phyloP scores from a whole-genome alignment of 345 rosid genomes.

The Brassica rapa region DNA sequence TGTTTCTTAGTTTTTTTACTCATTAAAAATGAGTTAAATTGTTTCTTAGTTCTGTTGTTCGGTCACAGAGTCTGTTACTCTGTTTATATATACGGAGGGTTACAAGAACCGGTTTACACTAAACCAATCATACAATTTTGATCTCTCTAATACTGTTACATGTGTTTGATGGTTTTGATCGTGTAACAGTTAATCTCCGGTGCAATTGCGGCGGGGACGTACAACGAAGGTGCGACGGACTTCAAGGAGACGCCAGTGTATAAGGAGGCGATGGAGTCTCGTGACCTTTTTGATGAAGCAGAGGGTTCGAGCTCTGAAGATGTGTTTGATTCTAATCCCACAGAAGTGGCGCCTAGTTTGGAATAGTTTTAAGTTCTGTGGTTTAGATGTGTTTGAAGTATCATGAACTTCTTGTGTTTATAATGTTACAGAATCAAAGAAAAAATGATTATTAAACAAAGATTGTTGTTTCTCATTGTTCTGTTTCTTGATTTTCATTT shows the following conservation, averaged over 20 bases:
- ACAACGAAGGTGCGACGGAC: constrained; percentile 91
- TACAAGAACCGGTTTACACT: background rate
- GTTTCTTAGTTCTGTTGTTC: background rate
- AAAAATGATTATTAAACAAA: background rate
- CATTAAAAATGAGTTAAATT: background rate
- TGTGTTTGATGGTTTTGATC: background rate
- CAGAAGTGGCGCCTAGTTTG: constrained; percentile 92
- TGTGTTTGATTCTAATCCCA: constrained; percentile 94
- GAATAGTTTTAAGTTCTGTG: constrained; percentile 49
- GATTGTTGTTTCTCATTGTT: background rate
- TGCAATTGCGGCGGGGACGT: constrained; percentile 80
- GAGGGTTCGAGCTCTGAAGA: constrained; percentile 74
- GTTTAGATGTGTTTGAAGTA: constrained; percentile 22
- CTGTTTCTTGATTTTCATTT: constrained; percentile 4
- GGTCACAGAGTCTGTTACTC: background rate
- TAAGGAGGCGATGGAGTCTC: constrained; percentile 74
- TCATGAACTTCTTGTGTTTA: constrained; percentile 26
- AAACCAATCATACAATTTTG: background rate
- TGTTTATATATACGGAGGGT: background rate
- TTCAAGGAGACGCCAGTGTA: constrained; percentile 85
- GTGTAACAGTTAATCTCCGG: constrained; percentile 67
- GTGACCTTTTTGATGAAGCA: constrained; percentile 74
- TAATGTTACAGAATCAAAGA: constrained; percentile 35
- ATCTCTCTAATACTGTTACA: background rate
- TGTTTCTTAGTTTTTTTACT: too few relatives aligned